Base-by-base conservation (phyloP, 345 rosid species). In the Citrus sp. region DNA sequence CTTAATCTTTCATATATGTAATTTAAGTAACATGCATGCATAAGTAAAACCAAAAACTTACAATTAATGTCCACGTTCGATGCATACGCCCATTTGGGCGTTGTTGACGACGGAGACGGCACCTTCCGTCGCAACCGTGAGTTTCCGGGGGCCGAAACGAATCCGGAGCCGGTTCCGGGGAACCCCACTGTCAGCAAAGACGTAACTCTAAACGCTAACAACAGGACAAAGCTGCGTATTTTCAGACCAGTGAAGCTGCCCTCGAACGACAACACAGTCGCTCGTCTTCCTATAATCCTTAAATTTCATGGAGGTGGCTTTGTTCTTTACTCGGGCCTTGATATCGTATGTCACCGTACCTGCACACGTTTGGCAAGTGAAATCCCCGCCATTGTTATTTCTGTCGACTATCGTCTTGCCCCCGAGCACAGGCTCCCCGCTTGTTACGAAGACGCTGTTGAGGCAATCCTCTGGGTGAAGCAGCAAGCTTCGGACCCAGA, bases 391-490 rank as follows among this genome's bases (percentile, higher is more conserved):
- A 79, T 88, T 12, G 72, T 83, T 3, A 62, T 88, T 5, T 81
- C 85, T 1, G 82, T 86, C 4, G 75, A 79, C n/a, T 81, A 86
- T 71, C 86, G 86, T 58, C 87, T 84, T 1, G 83, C 88, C 0
- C 87, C 86, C 0, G 88, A 85, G 75, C 76, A 84, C 38, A 74
- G 79, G 32, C 86, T 87, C 19, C 85, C 87, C 0, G 79, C 86
- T 1, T 81, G 72, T 7, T 87, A 85, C 9, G 88, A 87, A 5
- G 90, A 87, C 42, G 90, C 87, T n/a, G n/a, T 79, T 24, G 87
- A 84, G 42, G 81, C 84, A 0, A 79, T 85, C 24, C 74, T 25
- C 0, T 87, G 88, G 90, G 82, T 82, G 32, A 80, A 68, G 51
- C 38, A 77, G 24, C 83, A 83, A 61, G 69, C 56, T 32, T 5